Evolutionary conservation across 2,329 filamentous ascomycete genomes (phyloP), one percentile per base, ranked within the genome.

Genomic region (Huntiella omanensis): DNA sequence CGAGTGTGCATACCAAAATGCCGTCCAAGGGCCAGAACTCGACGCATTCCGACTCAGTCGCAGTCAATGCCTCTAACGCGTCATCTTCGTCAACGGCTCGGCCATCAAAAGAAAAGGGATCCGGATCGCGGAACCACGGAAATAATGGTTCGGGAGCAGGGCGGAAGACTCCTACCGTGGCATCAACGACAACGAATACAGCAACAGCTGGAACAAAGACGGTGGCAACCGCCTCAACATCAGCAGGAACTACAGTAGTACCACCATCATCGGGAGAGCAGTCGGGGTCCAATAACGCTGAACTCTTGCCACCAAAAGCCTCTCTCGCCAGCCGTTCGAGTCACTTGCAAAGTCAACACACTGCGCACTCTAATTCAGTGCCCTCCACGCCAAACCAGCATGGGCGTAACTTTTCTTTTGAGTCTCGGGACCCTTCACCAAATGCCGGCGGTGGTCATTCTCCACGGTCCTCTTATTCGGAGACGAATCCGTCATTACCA

Each of bases 321-420:
- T 33, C 48, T 4, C 50, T 56, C 16, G 53, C 54, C 13, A 47
- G 53, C 13, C 52, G 55, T 19, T 53, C 54, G 49, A 51, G 52
- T 37, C 49, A 48, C 36, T 34, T 45, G 6, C 46, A 43, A 16
- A 43, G 32, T 17, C 51, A 51, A 8, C 40, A 45, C 22, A 58
- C 60, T 46, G 56, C 63, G 11, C 70, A 92, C 58, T 92, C 88
- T 17, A 93, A 73, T 59, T 96, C 88, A 6, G 83, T 95, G 42
- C 88, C 88, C 1, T 92, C 88, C 1, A 96, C 88, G 3, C 91
- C 88, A 6, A 83, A 88, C 57, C 87, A 95, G 60, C 81, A 83
- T 62, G 76, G 86, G 53, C 77, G 85, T 49, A 80, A 87, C 55
- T 81, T 91, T 56, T 81, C 81, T 2, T 83, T 82, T 55, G 76